Percentiles rank a stretch among this genome's conserved stretches.
phyloP scores from a whole-genome alignment of 2,329 filamentous ascomycete species.

The Colletotrichum trifolii region DNA sequence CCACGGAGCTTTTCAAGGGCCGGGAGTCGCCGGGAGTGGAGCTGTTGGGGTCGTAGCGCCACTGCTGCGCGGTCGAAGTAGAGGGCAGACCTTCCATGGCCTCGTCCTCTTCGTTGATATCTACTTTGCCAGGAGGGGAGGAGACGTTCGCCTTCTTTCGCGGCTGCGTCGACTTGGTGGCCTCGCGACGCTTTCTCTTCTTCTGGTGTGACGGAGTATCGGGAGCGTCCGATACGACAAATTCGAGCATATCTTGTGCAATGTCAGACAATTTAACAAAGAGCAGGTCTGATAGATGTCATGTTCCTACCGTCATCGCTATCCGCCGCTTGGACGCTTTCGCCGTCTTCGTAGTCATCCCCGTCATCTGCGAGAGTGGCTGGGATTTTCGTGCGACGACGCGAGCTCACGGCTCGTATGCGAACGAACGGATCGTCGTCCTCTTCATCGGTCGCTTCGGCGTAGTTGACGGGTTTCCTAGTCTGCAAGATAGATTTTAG shows the following conservation, averaged over 20 bases:
- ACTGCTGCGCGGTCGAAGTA: conserved; percentile 82
- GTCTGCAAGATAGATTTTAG: conserved; percentile 46
- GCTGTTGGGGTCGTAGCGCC: conserved; percentile 72
- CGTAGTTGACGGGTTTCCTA: conserved; percentile 77
- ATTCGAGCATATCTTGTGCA: conserved; percentile 78
- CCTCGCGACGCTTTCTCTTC: conserved; percentile 78
- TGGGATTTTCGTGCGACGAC: conserved; percentile 60
- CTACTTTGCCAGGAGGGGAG: conserved; percentile 52
- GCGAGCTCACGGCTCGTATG: conserved; percentile 51
- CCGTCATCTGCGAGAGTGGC: conserved; percentile 72
- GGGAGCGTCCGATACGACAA: conserved; percentile 87
- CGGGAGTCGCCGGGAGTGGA: conserved; percentile 44
- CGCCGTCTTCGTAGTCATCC: conserved; percentile 77
- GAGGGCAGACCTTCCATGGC: conserved; percentile 67
- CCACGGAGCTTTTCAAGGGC: conserved; percentile 34
- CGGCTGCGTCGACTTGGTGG: conserved; percentile 57
- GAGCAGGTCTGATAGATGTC: background rate
- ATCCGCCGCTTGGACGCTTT: conserved; percentile 67
- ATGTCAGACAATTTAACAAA: conserved; percentile 28
- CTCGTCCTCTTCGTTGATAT: conserved; percentile 62
- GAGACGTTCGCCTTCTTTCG: conserved; percentile 73
- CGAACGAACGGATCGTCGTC: conserved; percentile 77
- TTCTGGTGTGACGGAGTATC: conserved; percentile 73
- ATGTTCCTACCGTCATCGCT: conserved; percentile 68
- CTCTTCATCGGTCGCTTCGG: conserved; percentile 85